A percentile compares a stretch with the other conserved stretches of the same genome.
Evolutionary conservation across 2,329 filamentous ascomycete genomes (phyloP).

Genomic region (Drechslera avenae): DNA sequence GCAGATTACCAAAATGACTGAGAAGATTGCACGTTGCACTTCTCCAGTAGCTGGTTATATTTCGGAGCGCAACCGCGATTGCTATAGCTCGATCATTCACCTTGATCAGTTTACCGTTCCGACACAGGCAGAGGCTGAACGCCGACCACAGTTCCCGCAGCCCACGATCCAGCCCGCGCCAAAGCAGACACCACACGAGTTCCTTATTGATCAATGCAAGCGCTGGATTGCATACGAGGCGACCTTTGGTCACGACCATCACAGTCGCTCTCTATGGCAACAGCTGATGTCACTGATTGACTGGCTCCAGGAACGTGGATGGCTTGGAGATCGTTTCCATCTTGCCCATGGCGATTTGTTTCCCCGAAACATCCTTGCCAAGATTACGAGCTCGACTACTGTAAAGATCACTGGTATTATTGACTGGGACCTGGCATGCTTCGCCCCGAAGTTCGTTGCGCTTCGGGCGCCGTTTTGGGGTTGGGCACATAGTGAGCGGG

Average conservation of each 20-base stretch:
- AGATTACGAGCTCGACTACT: neutral
- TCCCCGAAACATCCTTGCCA: slow-evolving; percentile 38
- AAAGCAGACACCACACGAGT: slow-evolving; percentile 3
- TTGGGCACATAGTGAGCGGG: neutral
- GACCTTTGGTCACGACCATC: neutral
- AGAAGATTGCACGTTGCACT: slow-evolving; percentile 6
- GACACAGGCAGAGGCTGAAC: neutral
- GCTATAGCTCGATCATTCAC: neutral
- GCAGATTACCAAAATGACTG: neutral
- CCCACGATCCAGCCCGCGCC: neutral
- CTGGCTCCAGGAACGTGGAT: neutral
- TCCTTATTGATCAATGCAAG: neutral
- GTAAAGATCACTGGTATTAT: slow-evolving; percentile 30
- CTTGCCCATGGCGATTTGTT: slow-evolving; percentile 34
- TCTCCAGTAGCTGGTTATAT: slow-evolving; percentile 4
- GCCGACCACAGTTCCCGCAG: neutral
- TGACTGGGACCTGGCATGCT: slow-evolving; percentile 41
- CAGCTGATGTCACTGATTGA: neutral
- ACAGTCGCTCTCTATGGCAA: neutral
- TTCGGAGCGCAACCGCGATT: neutral
- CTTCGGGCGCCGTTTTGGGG: slow-evolving; percentile 7
- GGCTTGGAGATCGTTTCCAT: slow-evolving; percentile 8
- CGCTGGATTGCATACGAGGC: slow-evolving; percentile 6
- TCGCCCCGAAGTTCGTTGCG: slow-evolving; percentile 36
- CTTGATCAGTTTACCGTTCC: slow-evolving; percentile 3